Evolutionary conservation across 1,139 yeast species (phyloP).

Genomic region (Magnusiomyces paraingens): DNA sequence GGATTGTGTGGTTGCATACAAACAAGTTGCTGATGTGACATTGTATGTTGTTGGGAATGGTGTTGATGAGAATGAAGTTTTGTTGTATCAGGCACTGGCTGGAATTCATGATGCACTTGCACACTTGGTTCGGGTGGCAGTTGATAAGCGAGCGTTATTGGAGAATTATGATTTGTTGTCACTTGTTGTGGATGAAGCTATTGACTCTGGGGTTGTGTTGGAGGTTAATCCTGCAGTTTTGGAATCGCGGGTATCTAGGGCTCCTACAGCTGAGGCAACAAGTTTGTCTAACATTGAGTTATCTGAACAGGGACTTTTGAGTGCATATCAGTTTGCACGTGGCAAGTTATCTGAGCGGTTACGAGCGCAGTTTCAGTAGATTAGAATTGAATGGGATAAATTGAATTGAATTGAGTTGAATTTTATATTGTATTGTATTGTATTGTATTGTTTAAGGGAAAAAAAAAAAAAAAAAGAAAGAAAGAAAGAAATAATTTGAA

Average conservation of each 20-base stretch:
- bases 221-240: slow-evolving; percentile 86
- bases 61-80: slow-evolving; percentile 77
- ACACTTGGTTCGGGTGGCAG: slow-evolving; percentile 50
- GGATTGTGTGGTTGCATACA: slow-evolving; percentile 65
- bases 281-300: slow-evolving; percentile 66
- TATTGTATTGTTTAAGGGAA: no score
- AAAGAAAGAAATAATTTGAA: no score
- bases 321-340: slow-evolving; percentile 85
- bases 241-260: slow-evolving; percentile 80
- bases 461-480: no score
- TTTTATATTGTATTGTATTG: no score
- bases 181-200: slow-evolving; percentile 82
- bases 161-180: slow-evolving; percentile 83
- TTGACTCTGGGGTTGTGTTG: slow-evolving; percentile 78
- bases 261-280: slow-evolving; percentile 58
- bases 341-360: slow-evolving; percentile 81
- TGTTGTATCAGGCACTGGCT: slow-evolving; percentile 68
- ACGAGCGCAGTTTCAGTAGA: slow-evolving; percentile 49
- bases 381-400: no score
- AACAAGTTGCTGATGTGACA: slow-evolving; percentile 69
- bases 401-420: no score
- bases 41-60: slow-evolving; percentile 66
- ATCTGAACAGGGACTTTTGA: slow-evolving; percentile 79
- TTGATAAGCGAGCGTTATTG: slow-evolving; percentile 72
- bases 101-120: slow-evolving; percentile 80